A percentile compares a stretch with the other conserved stretches of the same genome.
Evolutionary conservation across 1,284 basidiomycete species (phyloP).

Genomic region (Moesziomyces parantarcticus): DNA sequence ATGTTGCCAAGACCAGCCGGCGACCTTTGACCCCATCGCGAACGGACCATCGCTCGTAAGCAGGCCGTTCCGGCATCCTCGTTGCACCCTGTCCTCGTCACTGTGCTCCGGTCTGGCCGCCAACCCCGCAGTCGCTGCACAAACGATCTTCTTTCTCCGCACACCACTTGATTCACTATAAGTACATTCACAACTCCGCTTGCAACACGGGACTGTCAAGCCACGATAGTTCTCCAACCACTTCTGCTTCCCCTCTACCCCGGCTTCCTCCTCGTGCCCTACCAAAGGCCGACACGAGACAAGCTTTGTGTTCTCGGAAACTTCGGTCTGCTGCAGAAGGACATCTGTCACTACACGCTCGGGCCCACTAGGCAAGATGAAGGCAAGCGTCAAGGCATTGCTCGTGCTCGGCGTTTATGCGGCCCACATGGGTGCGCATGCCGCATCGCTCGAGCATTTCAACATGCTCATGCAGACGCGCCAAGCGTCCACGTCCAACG

Average conservation of each 20-base stretch:
- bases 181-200: constrained; percentile 17
- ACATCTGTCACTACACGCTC: no score
- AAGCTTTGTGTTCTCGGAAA: neutral
- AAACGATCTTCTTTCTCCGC: constrained; percentile 5
- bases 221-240: neutral
- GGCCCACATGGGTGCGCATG: constrained; percentile 21
- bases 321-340: no score
- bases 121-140: no score
- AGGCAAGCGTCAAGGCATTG: constrained; percentile 24
- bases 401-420: constrained; percentile 39
- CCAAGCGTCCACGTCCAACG: constrained; percentile 14
- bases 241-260: neutral
- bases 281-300: neutral
- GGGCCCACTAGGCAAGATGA: constrained; percentile 6
- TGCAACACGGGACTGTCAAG: constrained; percentile 1
- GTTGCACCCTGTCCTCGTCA: no score
- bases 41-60: constrained; percentile 9
- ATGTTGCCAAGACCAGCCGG: constrained; percentile 31
- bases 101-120: no score
- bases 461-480: constrained; percentile 20
- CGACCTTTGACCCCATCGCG: constrained; percentile 8
- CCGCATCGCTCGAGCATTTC: constrained; percentile 32
- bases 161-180: constrained; percentile 15
- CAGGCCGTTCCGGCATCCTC: no score
- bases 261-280: neutral